These are phyloP conservation scores for Pseudonitzschia pungens DNA, from an alignment of 108 stramenopile genomes.

Conservation along the genomic window DNA sequence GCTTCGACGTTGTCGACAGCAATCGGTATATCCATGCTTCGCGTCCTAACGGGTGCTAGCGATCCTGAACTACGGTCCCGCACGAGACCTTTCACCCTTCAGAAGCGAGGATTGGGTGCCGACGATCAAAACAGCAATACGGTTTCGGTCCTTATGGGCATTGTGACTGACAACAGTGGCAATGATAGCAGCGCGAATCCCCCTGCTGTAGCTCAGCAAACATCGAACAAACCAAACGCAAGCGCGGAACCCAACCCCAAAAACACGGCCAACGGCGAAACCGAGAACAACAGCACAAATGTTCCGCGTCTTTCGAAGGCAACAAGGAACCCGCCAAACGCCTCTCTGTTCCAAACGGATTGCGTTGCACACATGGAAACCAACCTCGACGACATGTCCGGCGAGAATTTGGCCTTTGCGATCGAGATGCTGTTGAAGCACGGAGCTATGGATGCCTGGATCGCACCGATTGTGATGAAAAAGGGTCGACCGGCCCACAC, in stretches of 20 bases:
- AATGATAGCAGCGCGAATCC: too few relatives aligned
- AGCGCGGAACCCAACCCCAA: background rate
- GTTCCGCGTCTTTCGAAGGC: too few relatives aligned
- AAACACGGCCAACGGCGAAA: too few relatives aligned
- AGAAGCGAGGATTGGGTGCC: background rate
- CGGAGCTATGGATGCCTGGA: conserved; percentile 89
- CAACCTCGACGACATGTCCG: conserved; percentile 92
- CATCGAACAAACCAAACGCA: background rate
- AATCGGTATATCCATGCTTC: conserved; percentile 20
- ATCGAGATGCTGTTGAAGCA: conserved; percentile 60
- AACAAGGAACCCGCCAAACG: background rate
- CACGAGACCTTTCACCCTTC: background rate
- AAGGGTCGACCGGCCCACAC: conserved; percentile 87
- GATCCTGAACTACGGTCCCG: background rate
- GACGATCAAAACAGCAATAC: background rate
- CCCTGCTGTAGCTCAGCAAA: background rate
- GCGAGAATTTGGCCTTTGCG: conserved; percentile 77
- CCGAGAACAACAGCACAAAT: too few relatives aligned
- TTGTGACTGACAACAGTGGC: background rate
- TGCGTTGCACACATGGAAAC: conserved; percentile 70
- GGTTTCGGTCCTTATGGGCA: conserved; percentile 2
- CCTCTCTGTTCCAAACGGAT: conserved; percentile 19
- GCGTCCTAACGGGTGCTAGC: conserved; percentile 6
- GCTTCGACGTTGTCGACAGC: background rate
- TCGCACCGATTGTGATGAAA: conserved; percentile 91